phyloP scores from a whole-genome alignment of 495 filamentous ascomycete genomes.

The Hyaloscypha hepaticicola region DNA sequence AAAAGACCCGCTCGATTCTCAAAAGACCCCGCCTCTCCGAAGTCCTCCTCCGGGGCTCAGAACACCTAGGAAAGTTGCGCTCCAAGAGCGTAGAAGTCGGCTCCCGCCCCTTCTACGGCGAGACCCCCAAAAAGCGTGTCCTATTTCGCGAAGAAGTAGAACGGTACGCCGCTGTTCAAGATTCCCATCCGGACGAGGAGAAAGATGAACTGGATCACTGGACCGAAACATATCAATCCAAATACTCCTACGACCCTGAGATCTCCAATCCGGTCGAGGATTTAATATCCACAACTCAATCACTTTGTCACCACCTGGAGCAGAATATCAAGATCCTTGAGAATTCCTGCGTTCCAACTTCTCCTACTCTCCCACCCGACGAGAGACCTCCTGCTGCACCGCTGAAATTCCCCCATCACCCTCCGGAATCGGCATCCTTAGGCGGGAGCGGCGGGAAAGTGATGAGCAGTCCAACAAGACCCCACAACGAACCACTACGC shows the following conservation, averaged over 20 bases:
- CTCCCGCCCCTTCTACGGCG: background rate
- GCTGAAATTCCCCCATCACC: background rate
- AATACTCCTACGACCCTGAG: background rate
- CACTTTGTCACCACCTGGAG: background rate
- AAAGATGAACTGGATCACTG: background rate
- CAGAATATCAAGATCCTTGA: background rate
- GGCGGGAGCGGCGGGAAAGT: background rate
- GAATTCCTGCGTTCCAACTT: background rate
- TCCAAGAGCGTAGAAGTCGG: background rate
- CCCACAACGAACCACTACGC: background rate
- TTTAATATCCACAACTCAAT: background rate
- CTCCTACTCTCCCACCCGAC: background rate
- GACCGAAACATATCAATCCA: background rate
- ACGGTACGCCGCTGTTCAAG: background rate
- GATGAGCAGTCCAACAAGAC: background rate
- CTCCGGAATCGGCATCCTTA: background rate
- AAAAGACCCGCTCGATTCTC: background rate
- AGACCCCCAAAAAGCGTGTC: background rate
- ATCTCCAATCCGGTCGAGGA: background rate
- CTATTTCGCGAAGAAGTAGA: background rate
- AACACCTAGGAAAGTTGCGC: background rate
- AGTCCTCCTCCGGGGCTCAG: background rate
- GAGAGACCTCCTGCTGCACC: background rate
- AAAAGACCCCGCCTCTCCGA: background rate
- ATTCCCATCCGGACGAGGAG: background rate